A percentile compares a stretch with the other conserved stretches of the same genome.
Conservation (phyloP, 2,329 filamentous ascomycete genomes). For the Talaromyces islandicus region DNA sequence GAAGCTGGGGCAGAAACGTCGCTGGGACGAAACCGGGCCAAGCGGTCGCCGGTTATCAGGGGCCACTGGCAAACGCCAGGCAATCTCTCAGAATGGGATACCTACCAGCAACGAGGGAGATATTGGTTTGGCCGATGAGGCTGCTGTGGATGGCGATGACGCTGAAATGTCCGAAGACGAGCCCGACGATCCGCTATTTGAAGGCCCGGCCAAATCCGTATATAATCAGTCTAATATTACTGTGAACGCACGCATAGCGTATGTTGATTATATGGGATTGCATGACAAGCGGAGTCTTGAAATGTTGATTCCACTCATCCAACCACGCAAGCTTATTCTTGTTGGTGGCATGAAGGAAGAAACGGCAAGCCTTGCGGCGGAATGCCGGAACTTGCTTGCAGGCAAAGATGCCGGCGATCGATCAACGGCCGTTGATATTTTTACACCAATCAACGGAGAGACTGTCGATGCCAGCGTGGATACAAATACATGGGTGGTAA, state of each 20-base stretch:
- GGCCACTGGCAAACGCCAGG: conserved; percentile 38
- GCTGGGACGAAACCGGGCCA: conserved; percentile 70
- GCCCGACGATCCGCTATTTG: conserved; percentile 41
- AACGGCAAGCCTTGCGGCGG: conserved; percentile 69
- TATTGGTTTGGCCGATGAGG: conserved; percentile 38
- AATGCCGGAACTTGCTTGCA: conserved; percentile 64
- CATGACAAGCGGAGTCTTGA: conserved; percentile 91
- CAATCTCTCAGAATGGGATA: conserved; percentile 15
- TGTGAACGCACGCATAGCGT: conserved; percentile 71
- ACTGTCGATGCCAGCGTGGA: conserved; percentile 88
- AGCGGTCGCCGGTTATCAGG: conserved; percentile 35
- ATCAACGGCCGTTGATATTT: conserved; percentile 48
- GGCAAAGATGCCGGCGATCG: conserved; percentile 30
- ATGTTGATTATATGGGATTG: conserved; percentile 84
- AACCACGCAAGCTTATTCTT: conserved; percentile 91
- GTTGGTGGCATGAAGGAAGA: conserved; percentile 74
- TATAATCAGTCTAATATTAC: conserved; percentile 58
- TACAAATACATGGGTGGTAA: conserved; percentile 95
- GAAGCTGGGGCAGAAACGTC: conserved; percentile 82
- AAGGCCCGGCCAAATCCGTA: conserved; percentile 71
- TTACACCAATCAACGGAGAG: conserved; percentile 69
- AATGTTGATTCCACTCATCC: conserved; percentile 90
- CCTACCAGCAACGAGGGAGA: conserved; percentile 44
- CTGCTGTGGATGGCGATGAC: conserved; percentile 49
- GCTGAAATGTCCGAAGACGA: conserved; percentile 54